phyloP scores from a whole-genome alignment of 2,329 filamentous ascomycete species.

The Davidsoniella australis region DNA sequence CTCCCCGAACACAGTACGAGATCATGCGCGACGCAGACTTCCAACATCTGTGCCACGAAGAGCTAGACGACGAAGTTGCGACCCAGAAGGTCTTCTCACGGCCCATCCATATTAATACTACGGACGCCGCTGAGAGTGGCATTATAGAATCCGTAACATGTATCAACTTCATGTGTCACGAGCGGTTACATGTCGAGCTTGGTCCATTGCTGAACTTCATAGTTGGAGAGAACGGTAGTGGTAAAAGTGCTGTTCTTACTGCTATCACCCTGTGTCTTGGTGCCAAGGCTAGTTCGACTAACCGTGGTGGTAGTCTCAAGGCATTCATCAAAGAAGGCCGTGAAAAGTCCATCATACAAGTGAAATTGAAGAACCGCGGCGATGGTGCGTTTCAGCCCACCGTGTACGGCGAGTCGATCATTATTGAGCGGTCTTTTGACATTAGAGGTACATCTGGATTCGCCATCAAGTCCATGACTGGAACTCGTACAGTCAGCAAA shows the following conservation, averaged over 20 bases:
- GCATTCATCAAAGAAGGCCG: constrained; percentile 79
- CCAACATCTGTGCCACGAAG: constrained; percentile 36
- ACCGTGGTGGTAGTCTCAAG: constrained; percentile 77
- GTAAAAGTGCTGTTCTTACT: constrained; percentile 89
- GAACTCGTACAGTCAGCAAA: constrained; percentile 55
- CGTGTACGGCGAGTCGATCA: constrained; percentile 68
- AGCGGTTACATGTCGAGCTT: constrained; percentile 62
- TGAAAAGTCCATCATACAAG: constrained; percentile 57
- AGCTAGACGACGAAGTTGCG: constrained; percentile 43
- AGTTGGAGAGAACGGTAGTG: constrained; percentile 91
- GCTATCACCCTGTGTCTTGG: constrained; percentile 89
- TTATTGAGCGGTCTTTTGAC: constrained; percentile 79
- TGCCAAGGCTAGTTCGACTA: constrained; percentile 81
- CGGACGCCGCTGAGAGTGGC: constrained; percentile 62
- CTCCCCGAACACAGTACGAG: constrained; percentile 43
- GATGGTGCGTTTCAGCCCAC: constrained; percentile 69
- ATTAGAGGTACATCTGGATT: constrained; percentile 61
- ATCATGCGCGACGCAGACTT: constrained; percentile 42
- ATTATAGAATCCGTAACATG: constrained; percentile 80
- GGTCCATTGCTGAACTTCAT: constrained; percentile 96
- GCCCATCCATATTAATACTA: constrained; percentile 34
- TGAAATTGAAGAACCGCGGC: constrained; percentile 83
- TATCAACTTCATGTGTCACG: constrained; percentile 93
- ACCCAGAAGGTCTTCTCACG: constrained; percentile 37
- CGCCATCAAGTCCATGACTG: constrained; percentile 57